Percentiles rank a stretch among this genome's conserved stretches.
These are phyloP conservation scores for Populus pruinosa DNA, from an alignment of 345 rosid species.

Conservation along the genomic window DNA sequence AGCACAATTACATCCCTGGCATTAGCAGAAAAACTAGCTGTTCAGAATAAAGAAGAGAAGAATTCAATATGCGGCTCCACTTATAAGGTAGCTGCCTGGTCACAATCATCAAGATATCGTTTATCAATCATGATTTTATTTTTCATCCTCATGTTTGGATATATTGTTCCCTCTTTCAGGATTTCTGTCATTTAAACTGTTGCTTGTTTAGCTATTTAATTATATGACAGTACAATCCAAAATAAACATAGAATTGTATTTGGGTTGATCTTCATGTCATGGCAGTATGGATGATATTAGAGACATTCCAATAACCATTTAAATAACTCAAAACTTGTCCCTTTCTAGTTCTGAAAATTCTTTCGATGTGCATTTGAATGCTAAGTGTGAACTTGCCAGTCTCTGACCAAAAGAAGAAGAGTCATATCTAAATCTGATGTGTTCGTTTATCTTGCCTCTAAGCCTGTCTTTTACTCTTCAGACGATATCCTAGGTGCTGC, in stretches of 20 bases:
- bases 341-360: not conserved
- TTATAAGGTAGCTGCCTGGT: conserved; percentile 74
- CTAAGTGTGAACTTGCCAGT: not conserved
- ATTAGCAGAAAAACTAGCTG: conserved; percentile 31
- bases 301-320: not conserved
- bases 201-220: not conserved
- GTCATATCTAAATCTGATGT: not conserved
- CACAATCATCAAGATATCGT: conserved; percentile 48
- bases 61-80: conserved; percentile 31
- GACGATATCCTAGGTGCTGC: not conserved
- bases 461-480: not conserved
- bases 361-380: not conserved
- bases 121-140: conserved; percentile 40
- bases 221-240: not conserved
- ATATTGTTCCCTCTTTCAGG: conserved; percentile 32
- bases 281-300: not conserved
- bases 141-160: conserved; percentile 46
- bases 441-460: not conserved
- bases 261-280: not conserved
- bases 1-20: conserved; percentile 36
- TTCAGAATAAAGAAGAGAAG: conserved; percentile 32
- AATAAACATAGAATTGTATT: not conserved
- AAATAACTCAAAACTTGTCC: not conserved
- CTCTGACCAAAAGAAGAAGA: not conserved
- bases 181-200: conserved; percentile 12